Evolutionary conservation across 176 grass and related monocot species (phyloP).

Genomic region (Oryza nivara): DNA sequence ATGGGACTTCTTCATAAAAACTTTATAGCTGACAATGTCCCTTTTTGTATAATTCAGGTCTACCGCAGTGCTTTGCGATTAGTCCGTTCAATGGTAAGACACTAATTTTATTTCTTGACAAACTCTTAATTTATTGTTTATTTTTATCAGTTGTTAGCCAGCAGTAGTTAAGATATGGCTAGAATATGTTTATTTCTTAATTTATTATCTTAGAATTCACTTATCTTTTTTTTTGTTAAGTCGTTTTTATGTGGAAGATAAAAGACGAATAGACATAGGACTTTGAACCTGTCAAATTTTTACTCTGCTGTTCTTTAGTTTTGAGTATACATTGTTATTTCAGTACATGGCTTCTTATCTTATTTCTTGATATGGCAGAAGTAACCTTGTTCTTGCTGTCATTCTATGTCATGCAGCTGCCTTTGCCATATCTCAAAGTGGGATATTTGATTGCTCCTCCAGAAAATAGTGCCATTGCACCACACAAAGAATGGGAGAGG

Average conservation of each 20-base stretch:
- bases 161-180: slow-evolving; percentile 16
- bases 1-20: not conserved
- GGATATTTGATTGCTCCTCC: slow-evolving; percentile 88
- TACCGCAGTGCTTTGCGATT: slow-evolving; percentile 92
- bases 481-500: slow-evolving; percentile 93
- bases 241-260: not conserved
- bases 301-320: not conserved
- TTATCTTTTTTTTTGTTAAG: slow-evolving; percentile 15
- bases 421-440: slow-evolving; percentile 96
- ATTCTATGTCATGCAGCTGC: slow-evolving; percentile 61
- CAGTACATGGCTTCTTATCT: not conserved
- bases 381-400: slow-evolving; percentile 1
- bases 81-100: slow-evolving; percentile 86
- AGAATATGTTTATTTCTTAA: not conserved
- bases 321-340: not conserved
- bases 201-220: slow-evolving; percentile 10
- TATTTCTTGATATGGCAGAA: slow-evolving; percentile 11
- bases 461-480: slow-evolving; percentile 66
- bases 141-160: not conserved
- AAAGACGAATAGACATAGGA: not conserved
- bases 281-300: slow-evolving; percentile 6
- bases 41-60: slow-evolving; percentile 66
- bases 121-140: slow-evolving; percentile 7
- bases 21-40: not conserved
- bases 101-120: slow-evolving; percentile 17